phyloP scores from a whole-genome alignment of 352 stramenopile genomes.

The Phytophthora melonis region DNA sequence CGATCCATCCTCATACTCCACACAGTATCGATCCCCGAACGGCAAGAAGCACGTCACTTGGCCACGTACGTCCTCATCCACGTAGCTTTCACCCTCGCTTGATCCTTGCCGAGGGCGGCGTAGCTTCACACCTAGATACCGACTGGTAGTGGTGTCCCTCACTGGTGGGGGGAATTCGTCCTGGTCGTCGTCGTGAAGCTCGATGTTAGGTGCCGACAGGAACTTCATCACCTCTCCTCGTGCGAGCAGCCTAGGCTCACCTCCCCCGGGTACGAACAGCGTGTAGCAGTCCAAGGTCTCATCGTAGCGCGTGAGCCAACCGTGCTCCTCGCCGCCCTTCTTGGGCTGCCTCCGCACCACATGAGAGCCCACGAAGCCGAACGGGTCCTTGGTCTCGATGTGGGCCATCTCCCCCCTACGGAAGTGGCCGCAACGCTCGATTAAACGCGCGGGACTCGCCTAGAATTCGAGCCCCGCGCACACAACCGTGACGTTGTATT shows the following conservation, averaged over 20 bases:
- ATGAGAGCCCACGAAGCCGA: constrained; percentile 72
- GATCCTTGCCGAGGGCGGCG: constrained; percentile 18
- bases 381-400: constrained; percentile 63
- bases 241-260: constrained; percentile 42
- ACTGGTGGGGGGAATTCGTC: constrained; percentile 60
- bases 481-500: constrained; percentile 10
- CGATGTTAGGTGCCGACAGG: constrained; percentile 59
- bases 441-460: constrained; percentile 14
- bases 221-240: constrained; percentile 75
- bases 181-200: constrained; percentile 57
- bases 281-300: constrained; percentile 68
- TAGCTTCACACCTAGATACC: constrained; percentile 63
- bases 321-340: constrained; percentile 47
- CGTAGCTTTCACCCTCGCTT: constrained; percentile 3
- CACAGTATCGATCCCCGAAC: constrained; percentile 65
- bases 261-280: constrained; percentile 62
- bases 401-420: constrained; percentile 36
- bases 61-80: constrained; percentile 40
- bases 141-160: constrained; percentile 54
- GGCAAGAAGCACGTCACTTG: constrained; percentile 65
- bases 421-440: constrained; percentile 11
- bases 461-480: constrained; percentile 22
- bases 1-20: constrained; percentile 62
- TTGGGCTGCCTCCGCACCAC: constrained; percentile 49
- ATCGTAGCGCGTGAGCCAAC: constrained; percentile 82